A percentile compares a stretch with the other conserved stretches of the same genome.
These are phyloP conservation scores for Penicillium ochrochloron DNA, from an alignment of 495 filamentous ascomycete genomes.

Conservation along the genomic window DNA sequence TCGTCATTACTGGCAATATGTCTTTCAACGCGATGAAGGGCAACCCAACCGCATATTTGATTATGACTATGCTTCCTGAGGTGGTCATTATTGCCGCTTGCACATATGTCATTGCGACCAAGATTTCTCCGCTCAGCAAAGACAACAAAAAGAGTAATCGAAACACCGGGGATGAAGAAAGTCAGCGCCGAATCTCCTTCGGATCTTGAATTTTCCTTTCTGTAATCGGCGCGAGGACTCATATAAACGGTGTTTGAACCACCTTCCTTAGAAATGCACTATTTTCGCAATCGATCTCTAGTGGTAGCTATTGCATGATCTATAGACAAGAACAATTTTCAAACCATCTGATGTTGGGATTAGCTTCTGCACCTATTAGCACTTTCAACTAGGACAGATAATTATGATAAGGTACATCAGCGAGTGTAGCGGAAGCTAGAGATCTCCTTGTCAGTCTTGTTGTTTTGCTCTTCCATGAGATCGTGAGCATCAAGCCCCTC, in stretches of 20 bases:
- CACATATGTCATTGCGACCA: background rate
- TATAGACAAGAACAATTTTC: no score
- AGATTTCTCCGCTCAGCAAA: background rate
- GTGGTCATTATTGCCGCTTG: background rate
- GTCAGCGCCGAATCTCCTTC: background rate
- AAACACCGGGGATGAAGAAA: background rate
- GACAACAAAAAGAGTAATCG: background rate
- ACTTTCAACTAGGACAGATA: no score
- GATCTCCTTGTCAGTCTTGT: constrained; percentile 13
- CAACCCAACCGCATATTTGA: background rate
- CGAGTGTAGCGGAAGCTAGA: constrained; percentile 14
- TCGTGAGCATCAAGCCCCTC: background rate
- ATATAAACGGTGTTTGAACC: background rate
- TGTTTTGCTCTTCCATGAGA: background rate
- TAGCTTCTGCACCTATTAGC: background rate
- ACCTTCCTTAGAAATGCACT: no score
- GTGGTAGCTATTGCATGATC: no score
- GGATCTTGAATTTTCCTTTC: no score
- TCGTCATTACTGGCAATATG: background rate
- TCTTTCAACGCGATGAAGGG: background rate
- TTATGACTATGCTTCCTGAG: background rate
- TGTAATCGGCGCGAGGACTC: no score
- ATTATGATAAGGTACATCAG: background rate
- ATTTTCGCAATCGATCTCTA: background rate
- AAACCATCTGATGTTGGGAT: background rate